Base-by-base conservation (phyloP, 1,139 yeast genomes). In the Candida neerlandica region DNA sequence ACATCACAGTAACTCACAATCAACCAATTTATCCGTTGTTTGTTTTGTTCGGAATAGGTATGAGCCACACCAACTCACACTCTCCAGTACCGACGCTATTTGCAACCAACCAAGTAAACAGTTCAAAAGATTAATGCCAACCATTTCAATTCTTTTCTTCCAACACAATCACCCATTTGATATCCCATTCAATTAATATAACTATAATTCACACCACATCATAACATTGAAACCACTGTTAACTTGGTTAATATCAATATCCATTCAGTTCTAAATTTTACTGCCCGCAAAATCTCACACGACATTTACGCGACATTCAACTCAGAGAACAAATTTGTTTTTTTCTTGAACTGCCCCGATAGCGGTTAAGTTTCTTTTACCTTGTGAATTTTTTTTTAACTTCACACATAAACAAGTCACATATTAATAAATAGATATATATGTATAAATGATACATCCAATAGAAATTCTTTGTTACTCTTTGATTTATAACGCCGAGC, bases 311-410 rank as follows among this genome's bases (percentile, higher is more conserved):
- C 41, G 41, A 37, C 41, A 19, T 37, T 37, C 15, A 19, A 11
- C 41, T 9, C n/a, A 27, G 15, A 14, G 10, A 37, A 21, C 7
- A 21, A 19, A 4, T 21, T 37, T 37, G n/a, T 21, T 37, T 19
- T 15, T 23, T 37, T 21, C 12, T 21, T 37, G 29, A 21, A 6
- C 21, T 37, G 26, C 41, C 41, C 41, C 41, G 41, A 11, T 37
- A 37, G 41, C 41, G 41, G 29, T 37, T 37, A 16, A 37, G 21
- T 37, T 37, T 37, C 41, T 37, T 37, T 37, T 37, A 37, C 41
- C 41, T 34, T 37, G 41, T 37, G 41, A 37, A 37, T 21, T 19
- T 37, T 33, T 33, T 15, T 35, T 35, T 23, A 23, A 23, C 27
- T 37, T 37, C 15, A 21, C 29, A n/a, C 30, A 4, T 34, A 3